A percentile compares a stretch with the other conserved stretches of the same genome.
These are phyloP conservation scores for Hibiscus mutabilis DNA, from an alignment of 345 rosid species.

Conservation along the genomic window DNA sequence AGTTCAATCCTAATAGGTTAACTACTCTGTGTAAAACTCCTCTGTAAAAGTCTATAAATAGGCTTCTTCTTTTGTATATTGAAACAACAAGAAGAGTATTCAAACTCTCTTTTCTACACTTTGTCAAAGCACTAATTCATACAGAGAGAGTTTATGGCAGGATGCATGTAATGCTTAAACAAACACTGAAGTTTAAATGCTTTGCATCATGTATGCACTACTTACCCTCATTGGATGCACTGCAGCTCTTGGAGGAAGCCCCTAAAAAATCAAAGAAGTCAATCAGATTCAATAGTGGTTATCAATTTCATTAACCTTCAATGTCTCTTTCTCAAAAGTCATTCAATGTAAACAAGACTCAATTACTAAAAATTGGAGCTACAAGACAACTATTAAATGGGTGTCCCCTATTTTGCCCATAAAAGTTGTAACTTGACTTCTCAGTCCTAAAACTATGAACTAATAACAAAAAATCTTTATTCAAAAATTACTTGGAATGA, in stretches of 20 bases:
- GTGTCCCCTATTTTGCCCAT: not conserved
- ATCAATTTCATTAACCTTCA: not conserved
- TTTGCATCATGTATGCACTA: constrained; percentile 44
- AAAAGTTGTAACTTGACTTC: not conserved
- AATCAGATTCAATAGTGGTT: not conserved
- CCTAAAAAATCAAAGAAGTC: constrained; percentile 36
- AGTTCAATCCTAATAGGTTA: too few relatives aligned
- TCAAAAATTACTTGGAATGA: not conserved
- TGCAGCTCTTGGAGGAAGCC: constrained; percentile 93
- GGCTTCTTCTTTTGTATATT: too few relatives aligned
- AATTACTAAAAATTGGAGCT: not conserved
- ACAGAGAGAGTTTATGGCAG: not conserved
- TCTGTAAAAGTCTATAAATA: too few relatives aligned
- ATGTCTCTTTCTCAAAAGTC: not conserved
- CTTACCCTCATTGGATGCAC: constrained; percentile 99
- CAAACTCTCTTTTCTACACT: too few relatives aligned
- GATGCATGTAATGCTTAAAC: constrained; percentile 10
- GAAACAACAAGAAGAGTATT: too few relatives aligned
- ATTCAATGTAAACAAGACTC: not conserved
- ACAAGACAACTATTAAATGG: not conserved
- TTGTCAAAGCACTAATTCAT: not conserved
- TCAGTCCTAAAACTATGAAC: not conserved
- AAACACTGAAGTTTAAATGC: constrained; percentile 11
- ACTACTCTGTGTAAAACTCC: too few relatives aligned
- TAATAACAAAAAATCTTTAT: not conserved